A percentile compares a stretch with the other conserved stretches of the same genome.
phyloP scores from a whole-genome alignment of 1,139 yeast species.

The Saccharomycopsis crataegensis region DNA sequence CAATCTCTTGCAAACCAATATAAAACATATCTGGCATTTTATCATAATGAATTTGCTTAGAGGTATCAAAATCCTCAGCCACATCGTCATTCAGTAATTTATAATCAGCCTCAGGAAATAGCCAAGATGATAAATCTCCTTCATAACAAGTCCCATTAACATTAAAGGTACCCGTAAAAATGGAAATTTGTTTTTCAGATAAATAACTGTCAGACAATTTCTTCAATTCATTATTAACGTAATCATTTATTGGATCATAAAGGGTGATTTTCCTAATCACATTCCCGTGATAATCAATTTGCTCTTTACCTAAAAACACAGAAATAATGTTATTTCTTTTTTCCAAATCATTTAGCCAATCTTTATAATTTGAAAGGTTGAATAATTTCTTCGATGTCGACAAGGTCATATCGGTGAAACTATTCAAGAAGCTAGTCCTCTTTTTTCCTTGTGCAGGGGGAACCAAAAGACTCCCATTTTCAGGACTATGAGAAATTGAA shows the following conservation, averaged over 20 bases:
- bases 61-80: not conserved
- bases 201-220: constrained; percentile 43
- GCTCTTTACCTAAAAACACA: constrained; percentile 24
- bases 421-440: constrained; percentile 10
- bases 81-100: not conserved
- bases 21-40: constrained; percentile 61
- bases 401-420: constrained; percentile 16
- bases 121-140: constrained; percentile 49
- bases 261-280: constrained; percentile 33
- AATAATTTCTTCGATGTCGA: constrained; percentile 18
- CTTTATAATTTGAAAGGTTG: constrained; percentile 17
- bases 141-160: constrained; percentile 54
- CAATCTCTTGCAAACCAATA: constrained; percentile 87
- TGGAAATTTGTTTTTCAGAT: constrained; percentile 41
- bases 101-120: constrained; percentile 31
- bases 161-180: constrained; percentile 64
- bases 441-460: not conserved
- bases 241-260: constrained; percentile 67
- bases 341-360: constrained; percentile 16
- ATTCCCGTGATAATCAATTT: constrained; percentile 18
- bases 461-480: not conserved
- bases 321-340: constrained; percentile 9
- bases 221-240: constrained; percentile 48
- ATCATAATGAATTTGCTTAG: constrained; percentile 16
- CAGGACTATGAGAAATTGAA: not conserved